These are phyloP conservation scores for Ailanthus altissimus DNA, from an alignment of 345 rosid species.

Conservation along the genomic window DNA sequence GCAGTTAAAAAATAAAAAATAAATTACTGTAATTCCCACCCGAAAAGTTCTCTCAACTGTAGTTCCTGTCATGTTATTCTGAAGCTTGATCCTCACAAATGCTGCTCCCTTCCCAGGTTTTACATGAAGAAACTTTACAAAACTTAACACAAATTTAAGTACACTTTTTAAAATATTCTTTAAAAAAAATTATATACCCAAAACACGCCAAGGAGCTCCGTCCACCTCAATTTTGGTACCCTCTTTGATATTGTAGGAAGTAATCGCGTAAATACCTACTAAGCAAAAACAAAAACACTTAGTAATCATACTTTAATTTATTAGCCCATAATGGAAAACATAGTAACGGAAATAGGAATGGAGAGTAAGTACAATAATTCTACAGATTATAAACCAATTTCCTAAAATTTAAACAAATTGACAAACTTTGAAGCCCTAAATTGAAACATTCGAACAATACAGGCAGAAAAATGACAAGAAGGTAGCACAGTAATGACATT, in stretches of 20 bases:
- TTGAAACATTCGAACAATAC: too few relatives aligned
- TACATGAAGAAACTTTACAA: slow-evolving; percentile 90
- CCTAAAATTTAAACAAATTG: neutral
- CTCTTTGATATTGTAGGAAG: slow-evolving; percentile 88
- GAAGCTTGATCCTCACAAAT: slow-evolving; percentile 87
- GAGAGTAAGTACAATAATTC: slow-evolving; percentile 38
- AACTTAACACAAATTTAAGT: neutral
- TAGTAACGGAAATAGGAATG: neutral
- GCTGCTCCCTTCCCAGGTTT: slow-evolving; percentile 98
- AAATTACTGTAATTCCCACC: slow-evolving; percentile 74
- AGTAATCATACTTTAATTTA: neutral
- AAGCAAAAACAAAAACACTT: slow-evolving; percentile 8
- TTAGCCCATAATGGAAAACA: neutral
- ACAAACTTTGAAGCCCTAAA: neutral
- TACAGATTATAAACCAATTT: neutral
- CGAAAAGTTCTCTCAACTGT: slow-evolving; percentile 94
- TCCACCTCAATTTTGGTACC: slow-evolving; percentile 83
- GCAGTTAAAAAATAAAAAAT: neutral
- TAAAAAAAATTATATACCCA: slow-evolving; percentile 42
- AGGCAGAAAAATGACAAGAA: neutral
- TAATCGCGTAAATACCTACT: slow-evolving; percentile 63
- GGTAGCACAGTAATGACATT: too few relatives aligned
- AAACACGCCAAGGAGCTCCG: slow-evolving; percentile 89
- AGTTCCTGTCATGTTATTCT: slow-evolving; percentile 73
- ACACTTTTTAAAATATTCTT: neutral